phyloP scores from a whole-genome alignment of 495 filamentous ascomycete species.

The Halenospora varia region DNA sequence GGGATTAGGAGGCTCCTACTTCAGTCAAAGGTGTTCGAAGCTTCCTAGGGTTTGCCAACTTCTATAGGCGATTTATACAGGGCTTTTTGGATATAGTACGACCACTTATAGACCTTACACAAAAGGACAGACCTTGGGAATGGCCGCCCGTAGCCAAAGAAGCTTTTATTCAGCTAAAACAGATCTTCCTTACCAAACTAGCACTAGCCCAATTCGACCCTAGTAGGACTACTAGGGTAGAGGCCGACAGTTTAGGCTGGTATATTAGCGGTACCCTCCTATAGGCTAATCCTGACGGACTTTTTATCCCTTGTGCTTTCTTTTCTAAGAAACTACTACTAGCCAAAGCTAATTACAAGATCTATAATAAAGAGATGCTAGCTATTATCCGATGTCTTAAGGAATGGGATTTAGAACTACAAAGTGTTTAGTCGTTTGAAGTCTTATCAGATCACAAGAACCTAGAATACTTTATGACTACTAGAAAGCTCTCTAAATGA shows the following conservation, averaged over 20 bases:
- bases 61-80: conserved; percentile 31
- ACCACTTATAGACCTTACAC: conserved; percentile 13
- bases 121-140: conserved; percentile 14
- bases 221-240: conserved; percentile 14
- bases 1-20: conserved; percentile 21
- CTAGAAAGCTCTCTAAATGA: not conserved
- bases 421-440: conserved; percentile 19
- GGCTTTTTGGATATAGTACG: conserved; percentile 18
- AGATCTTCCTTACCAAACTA: conserved; percentile 36
- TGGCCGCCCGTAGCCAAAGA: conserved; percentile 18
- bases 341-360: conserved; percentile 9
- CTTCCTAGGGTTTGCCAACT: conserved; percentile 34
- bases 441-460: conserved; percentile 32
- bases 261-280: conserved; percentile 19
- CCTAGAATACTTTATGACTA: conserved; percentile 6
- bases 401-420: conserved; percentile 28
- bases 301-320: conserved; percentile 25
- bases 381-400: conserved; percentile 30
- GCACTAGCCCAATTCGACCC: conserved; percentile 8
- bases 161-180: conserved; percentile 30
- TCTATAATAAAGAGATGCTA: conserved; percentile 33
- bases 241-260: conserved; percentile 25
- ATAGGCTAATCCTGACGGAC: conserved; percentile 17
- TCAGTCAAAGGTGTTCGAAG: conserved; percentile 22
- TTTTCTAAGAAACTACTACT: conserved; percentile 25